These are phyloP conservation scores for Schizophyllum amplum DNA, from an alignment of 1,284 basidiomycete species.

Conservation along the genomic window DNA sequence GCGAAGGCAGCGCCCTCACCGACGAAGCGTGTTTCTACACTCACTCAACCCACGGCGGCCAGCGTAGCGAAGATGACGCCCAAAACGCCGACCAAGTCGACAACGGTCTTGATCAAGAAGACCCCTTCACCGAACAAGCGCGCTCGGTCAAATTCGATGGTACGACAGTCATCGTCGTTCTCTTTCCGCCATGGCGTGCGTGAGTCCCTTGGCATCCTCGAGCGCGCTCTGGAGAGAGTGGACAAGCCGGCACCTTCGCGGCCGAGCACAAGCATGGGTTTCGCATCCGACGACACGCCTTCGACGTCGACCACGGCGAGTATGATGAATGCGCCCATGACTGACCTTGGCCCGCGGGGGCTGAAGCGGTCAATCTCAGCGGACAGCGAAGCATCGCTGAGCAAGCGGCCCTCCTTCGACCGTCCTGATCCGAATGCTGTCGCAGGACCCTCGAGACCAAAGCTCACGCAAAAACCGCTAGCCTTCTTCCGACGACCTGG, in stretches of 20 bases:
- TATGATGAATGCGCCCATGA: neutral
- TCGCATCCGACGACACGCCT: conserved; percentile 24
- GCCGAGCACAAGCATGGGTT: conserved; percentile 60
- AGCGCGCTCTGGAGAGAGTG: conserved; percentile 55
- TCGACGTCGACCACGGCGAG: conserved; percentile 11
- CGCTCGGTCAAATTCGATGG: neutral
- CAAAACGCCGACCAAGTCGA: neutral
- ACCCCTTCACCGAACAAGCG: neutral
- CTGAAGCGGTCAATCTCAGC: conserved; percentile 1
- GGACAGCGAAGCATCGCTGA: conserved; percentile 2
- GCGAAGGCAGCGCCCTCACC: neutral
- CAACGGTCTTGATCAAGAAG: neutral
- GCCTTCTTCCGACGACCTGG: conserved; percentile 8
- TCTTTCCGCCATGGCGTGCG: neutral
- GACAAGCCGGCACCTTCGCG: conserved; percentile 48
- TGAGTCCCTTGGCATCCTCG: conserved; percentile 39
- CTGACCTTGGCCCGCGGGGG: neutral
- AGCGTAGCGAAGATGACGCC: neutral
- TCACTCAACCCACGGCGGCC: neutral
- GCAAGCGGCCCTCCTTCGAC: neutral
- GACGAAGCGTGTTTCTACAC: neutral
- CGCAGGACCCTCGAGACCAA: neutral
- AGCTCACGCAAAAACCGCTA: conserved; percentile 12
- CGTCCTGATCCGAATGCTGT: neutral
- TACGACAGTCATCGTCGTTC: neutral